These are phyloP conservation scores for Coemansia sp. DNA, from an alignment of 192 early-diverging fungal species.

Conservation along the genomic window DNA sequence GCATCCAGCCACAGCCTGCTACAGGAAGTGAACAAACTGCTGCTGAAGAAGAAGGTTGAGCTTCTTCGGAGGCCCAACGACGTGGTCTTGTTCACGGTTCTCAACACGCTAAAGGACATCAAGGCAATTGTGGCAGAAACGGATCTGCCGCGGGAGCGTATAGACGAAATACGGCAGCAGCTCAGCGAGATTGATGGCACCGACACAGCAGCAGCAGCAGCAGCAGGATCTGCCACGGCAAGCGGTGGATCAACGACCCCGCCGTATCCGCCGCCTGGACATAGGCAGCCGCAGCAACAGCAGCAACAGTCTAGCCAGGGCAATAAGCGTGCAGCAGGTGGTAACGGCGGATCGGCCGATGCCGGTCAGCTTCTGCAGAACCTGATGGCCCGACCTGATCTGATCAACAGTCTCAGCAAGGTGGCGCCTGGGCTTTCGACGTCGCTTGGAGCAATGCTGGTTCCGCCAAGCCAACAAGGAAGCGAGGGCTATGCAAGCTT, in stretches of 20 bases:
- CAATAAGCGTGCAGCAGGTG: background rate
- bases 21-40: conserved; percentile 32
- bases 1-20: conserved; percentile 28
- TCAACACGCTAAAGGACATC: conserved; percentile 33
- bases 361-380: conserved; percentile 34
- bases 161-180: conserved; percentile 31
- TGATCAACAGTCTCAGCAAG: conserved; percentile 42
- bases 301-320: background rate
- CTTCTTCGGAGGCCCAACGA: conserved; percentile 44
- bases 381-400: conserved; percentile 39
- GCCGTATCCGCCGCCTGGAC: conserved; percentile 17
- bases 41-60: conserved; percentile 46
- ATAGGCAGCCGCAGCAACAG: background rate
- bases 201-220: background rate
- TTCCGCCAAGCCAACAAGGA: conserved; percentile 19
- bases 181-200: conserved; percentile 20
- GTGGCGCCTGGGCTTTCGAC: conserved; percentile 36
- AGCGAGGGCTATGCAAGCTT: conserved; percentile 16
- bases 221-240: background rate
- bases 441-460: conserved; percentile 25
- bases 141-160: conserved; percentile 20
- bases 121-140: conserved; percentile 29
- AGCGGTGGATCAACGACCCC: conserved; percentile 15
- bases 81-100: conserved; percentile 22
- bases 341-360: conserved; percentile 3